Base-by-base conservation (phyloP, 345 rosid species). In the Cardamine chenopodiifolia region DNA sequence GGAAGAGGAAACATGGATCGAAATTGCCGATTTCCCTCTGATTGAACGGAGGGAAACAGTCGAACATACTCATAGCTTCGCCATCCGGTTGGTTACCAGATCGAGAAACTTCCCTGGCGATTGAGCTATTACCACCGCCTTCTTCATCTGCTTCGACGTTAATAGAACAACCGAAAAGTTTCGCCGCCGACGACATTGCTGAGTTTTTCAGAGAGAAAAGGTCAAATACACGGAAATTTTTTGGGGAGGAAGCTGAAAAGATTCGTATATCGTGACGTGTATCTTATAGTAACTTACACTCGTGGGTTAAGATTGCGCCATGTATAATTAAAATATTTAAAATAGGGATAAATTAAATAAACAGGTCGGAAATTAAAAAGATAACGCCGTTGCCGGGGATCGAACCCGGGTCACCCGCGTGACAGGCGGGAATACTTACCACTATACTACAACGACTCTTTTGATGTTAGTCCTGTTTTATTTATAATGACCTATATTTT, bases 401-500 rank as follows among this genome's bases (percentile, higher is more conserved):
- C 97, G 93, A 89, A 86, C 91, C 83, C 90, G 89, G 93, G 97
- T 87, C 96, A 48, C 92, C 92, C 88, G 88, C 87, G 91, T 91
- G 98, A 92, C 92, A 89, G 97, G 85, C 92, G 88, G 89, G 85
- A 83, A 88, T 89, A 86, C 96, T 88, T 1, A 89, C 95, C 91
- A 86, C 97, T 82, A 89, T 87, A 91, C 94, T 89, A 89, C 96
- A 88, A 93, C 97, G 90, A 89, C 91, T n/a, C n/a, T n/a, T n/a
- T n/a, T n/a, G n/a, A n/a, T n/a, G n/a, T n/a, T n/a, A n/a, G n/a
- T n/a, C n/a, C 0, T 13, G 0, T 22, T 52, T 18, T 18, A 2
- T 18, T 8, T 17, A 5, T 29, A 5, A 29, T 29, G 4, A 29
- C 1, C 7, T 23, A 1, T 23, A 23, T 23, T 23, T 23, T 23